phyloP scores from a whole-genome alignment of 352 stramenopile genomes.

The Pythium grandisporangium region DNA sequence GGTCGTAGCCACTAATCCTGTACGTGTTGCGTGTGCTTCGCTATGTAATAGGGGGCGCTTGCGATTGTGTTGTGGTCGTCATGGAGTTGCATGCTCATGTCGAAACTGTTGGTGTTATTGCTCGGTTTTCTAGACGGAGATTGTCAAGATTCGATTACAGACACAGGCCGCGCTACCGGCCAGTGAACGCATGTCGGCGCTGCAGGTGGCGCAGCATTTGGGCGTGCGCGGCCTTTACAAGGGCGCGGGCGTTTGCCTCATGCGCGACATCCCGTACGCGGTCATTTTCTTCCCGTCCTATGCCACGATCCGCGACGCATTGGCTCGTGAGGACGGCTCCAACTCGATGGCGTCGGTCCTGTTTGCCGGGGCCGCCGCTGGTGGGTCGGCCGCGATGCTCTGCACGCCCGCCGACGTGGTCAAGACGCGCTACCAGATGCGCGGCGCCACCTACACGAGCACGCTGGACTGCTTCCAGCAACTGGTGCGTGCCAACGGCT shows the following conservation, averaged over 20 bases:
- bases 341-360: constrained; percentile 55
- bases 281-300: constrained; percentile 92
- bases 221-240: constrained; percentile 83
- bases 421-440: constrained; percentile 84
- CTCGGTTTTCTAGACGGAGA: constrained; percentile 72
- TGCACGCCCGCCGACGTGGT: constrained; percentile 78
- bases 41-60: too few species aligned
- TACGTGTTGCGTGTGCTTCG: constrained; percentile 5
- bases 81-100: too few species aligned
- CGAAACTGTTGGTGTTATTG: too few species aligned
- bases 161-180: constrained; percentile 67
- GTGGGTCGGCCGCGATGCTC: constrained; percentile 47
- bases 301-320: constrained; percentile 44
- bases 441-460: constrained; percentile 67
- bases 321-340: constrained; percentile 38
- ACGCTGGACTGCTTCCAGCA: constrained; percentile 80
- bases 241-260: constrained; percentile 74
- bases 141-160: constrained; percentile 89
- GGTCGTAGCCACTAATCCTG: constrained; percentile 83
- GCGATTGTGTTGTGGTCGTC: too few species aligned
- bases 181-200: constrained; percentile 42
- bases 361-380: constrained; percentile 45
- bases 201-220: constrained; percentile 56
- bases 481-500: constrained; percentile 65
- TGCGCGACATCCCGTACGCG: constrained; percentile 91